Base-by-base conservation (phyloP, 352 stramenopile genomes). In the Phytophthora podocarpi region DNA sequence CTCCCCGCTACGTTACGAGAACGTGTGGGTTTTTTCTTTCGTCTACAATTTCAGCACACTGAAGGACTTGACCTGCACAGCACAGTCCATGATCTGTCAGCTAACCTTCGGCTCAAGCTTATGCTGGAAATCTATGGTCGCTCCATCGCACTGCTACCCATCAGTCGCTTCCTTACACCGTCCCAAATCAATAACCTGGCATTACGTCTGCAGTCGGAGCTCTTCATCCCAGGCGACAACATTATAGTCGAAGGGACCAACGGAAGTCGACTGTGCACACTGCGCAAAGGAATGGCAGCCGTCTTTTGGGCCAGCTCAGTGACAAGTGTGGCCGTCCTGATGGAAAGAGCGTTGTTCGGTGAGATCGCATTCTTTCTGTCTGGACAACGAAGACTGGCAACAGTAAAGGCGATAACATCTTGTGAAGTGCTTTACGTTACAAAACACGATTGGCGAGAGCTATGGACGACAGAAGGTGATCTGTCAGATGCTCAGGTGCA, bases 121-220 rank as follows among this genome's bases (percentile, higher is more conserved):
- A 87, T 86, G 78, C 75, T 89, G 24, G 82, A 91, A 20, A 84
- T 91, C 9, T 91, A 92, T 40, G 81, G 82, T 9, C 52, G 51
- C 1, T 43, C 76, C 0, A 85, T 94, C 12, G 36, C 65, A 3
- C 40, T 48, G 28, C 48, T 92, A 0, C 74, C 85, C 0, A 91
- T 94, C 46, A 76, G 74, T 11, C 66, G 66, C 9, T 83, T 85
- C 49, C 54, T 91, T 5, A 74, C 77, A 0, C 41, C 72, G 13
- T 67, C 74, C 1, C 82, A 91, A 15, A 69, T 88, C 16, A 88
- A 90, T 43, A 90, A 86, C 42, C 62, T 94, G 8, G 76, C 85
- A 11, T 31, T 92, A 20, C 67, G 83, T 4, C 55, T 94, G 1
- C 63, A 77, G 16, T 73, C 83, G 1, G 82, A 92, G 48, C 57